Evolutionary conservation across 805 yeast genomes (phyloP), one percentile per base, ranked within the genome.

Genomic region (Pichia paraexigua): DNA sequence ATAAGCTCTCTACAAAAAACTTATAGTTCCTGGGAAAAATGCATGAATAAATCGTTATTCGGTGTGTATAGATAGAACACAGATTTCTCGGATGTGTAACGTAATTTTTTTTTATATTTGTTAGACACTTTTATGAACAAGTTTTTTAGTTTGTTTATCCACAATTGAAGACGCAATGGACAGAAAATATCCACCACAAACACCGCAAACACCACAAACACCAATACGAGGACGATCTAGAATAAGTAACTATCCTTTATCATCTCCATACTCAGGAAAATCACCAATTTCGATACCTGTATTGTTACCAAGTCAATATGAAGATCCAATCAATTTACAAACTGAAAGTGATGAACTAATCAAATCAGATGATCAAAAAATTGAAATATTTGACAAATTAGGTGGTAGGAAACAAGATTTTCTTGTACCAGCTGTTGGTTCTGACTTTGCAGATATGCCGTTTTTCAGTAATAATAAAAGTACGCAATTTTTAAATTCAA

Each of bases 391-490:
- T 27, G 51, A 47, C 25, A 47, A 47, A 22, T 15, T 35, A n/a
- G 20, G 17, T 2, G 15, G 18, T 5, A 25, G 13, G 17, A 47
- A 28, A 24, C 35, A n/a, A 5, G 30, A 43, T 13, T 2, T 30
- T 18, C 39, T 46, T 5, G 45, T 45, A 17, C 53, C 55, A 21
- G 28, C 44, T 3, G 47, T 55, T 13, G 58, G 58, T 11, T 39
- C 46, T 30, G 32, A 17, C 1, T n/a, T 49, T 5, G 42, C 43
- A 1, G 56, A 64, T 17, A 53, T 60, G 20, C 64, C 63, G 2
- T 63, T 64, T 45, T 58, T 62, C 44, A 56, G 56, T 30, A 28
- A 24, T 11, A 45, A 55, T 7, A 57, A 48, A 15, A 61, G 60
- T 41, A 46, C 49, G 9, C 56, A 56, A 18, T 58, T 62, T 24